A percentile compares a stretch with the other conserved stretches of the same genome.
Conservation (phyloP, 805 yeast genomes). For the Metschnikowia orientalis region DNA sequence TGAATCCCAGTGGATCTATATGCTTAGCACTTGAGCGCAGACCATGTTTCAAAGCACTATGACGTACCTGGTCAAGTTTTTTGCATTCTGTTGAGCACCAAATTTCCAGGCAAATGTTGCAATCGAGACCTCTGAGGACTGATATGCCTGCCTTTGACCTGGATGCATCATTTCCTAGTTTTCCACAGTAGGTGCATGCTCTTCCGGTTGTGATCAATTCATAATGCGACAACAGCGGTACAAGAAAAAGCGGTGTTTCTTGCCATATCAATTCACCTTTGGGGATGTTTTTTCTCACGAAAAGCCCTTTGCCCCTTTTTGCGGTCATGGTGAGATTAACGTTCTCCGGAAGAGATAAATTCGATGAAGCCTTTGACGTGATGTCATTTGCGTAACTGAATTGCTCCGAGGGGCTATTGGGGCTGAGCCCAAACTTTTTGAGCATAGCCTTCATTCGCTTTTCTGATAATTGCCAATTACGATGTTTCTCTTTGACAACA, state of each 20-base stretch:
- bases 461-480: conserved; percentile 61
- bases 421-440: conserved; percentile 51
- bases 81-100: conserved; percentile 73
- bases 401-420: conserved; percentile 28
- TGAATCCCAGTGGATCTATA: conserved; percentile 49
- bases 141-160: conserved; percentile 25
- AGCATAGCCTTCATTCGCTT: conserved; percentile 51
- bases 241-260: conserved; percentile 54
- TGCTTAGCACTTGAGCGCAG: conserved; percentile 32
- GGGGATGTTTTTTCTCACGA: conserved; percentile 43
- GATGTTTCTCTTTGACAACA: conserved; percentile 46
- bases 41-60: conserved; percentile 54
- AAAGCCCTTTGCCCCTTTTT: conserved; percentile 58
- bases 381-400: conserved; percentile 53
- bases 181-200: conserved; percentile 73
- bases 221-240: conserved; percentile 66
- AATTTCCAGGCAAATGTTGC: conserved; percentile 57
- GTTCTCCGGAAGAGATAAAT: conserved; percentile 34
- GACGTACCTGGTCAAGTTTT: conserved; percentile 45
- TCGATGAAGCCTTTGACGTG: conserved; percentile 47
- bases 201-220: conserved; percentile 55
- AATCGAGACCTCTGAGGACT: conserved; percentile 52
- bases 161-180: conserved; percentile 35
- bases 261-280: conserved; percentile 57
- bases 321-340: conserved; percentile 48